Conservation (phyloP, 2,329 filamentous ascomycete genomes). For the Fusarium sp. region DNA sequence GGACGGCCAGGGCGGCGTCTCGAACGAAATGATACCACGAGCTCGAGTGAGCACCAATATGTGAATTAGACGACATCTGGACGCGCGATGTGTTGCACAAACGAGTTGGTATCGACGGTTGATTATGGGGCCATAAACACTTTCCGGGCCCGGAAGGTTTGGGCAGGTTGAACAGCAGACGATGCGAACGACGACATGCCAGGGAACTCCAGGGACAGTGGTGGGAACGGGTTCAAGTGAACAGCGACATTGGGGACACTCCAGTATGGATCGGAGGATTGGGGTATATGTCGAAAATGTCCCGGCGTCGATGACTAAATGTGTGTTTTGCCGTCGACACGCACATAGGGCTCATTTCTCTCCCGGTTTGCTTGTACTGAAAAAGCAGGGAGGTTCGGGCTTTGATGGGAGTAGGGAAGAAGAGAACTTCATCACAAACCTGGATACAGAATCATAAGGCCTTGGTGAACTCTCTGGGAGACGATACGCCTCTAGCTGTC, state of each 20-base stretch:
- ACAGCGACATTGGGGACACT: background rate
- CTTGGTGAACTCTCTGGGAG: background rate
- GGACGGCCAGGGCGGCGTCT: background rate
- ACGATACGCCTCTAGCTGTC: background rate
- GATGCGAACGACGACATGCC: background rate
- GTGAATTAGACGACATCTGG: background rate
- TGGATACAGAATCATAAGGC: background rate
- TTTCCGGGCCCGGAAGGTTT: background rate
- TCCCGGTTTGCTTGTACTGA: background rate
- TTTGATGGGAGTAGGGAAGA: background rate
- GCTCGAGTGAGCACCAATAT: slow-evolving; percentile 1
- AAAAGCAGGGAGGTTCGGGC: background rate
- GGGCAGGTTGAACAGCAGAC: background rate
- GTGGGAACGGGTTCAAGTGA: slow-evolving; percentile 2
- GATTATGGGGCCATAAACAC: background rate
- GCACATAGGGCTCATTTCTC: background rate
- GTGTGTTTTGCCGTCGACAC: background rate
- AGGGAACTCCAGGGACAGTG: background rate
- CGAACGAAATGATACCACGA: background rate
- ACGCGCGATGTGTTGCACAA: background rate
- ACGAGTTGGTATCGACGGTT: background rate
- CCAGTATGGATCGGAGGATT: background rate
- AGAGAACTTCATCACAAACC: background rate
- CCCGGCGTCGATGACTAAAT: background rate
- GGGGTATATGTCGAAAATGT: background rate